Conservation (phyloP, 306 rosid species). For the Cicer arietinum region DNA sequence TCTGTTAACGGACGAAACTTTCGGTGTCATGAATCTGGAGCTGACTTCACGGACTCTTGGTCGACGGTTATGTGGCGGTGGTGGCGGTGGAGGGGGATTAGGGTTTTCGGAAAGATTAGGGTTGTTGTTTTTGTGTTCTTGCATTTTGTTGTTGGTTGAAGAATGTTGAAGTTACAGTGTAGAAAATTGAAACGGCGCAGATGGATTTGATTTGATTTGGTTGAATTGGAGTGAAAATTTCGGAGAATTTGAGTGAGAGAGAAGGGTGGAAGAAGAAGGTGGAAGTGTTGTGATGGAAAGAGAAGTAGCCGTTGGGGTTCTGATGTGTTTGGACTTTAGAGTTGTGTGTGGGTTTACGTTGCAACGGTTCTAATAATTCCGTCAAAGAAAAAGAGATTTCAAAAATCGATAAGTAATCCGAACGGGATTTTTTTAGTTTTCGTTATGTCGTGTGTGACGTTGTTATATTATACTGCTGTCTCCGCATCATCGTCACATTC, state of each 20-base stretch:
- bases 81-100: constrained; percentile 55
- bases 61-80: constrained; percentile 58
- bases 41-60: constrained; percentile 90
- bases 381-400: background rate
- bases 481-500: background rate
- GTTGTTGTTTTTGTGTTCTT: constrained; percentile 21
- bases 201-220: background rate
- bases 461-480: background rate
- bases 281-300: constrained; percentile 17
- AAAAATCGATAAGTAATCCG: constrained; percentile 23
- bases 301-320: constrained; percentile 45
- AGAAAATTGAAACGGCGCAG: constrained; percentile 31
- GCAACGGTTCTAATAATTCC: constrained; percentile 39
- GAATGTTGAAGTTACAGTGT: background rate
- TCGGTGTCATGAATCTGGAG: constrained; percentile 84
- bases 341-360: constrained; percentile 34
- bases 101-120: constrained; percentile 23
- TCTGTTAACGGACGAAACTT: constrained; percentile 46
- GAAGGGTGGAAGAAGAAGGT: background rate
- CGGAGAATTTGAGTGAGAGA: too few species aligned
- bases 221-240: background rate
- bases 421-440: background rate
- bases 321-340: background rate
- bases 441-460: background rate
- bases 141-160: constrained; percentile 34